Evolutionary conservation across 306 rosid species (phyloP), one percentile per base, ranked within the genome.

Genomic region (Adenanthera pavonina): DNA sequence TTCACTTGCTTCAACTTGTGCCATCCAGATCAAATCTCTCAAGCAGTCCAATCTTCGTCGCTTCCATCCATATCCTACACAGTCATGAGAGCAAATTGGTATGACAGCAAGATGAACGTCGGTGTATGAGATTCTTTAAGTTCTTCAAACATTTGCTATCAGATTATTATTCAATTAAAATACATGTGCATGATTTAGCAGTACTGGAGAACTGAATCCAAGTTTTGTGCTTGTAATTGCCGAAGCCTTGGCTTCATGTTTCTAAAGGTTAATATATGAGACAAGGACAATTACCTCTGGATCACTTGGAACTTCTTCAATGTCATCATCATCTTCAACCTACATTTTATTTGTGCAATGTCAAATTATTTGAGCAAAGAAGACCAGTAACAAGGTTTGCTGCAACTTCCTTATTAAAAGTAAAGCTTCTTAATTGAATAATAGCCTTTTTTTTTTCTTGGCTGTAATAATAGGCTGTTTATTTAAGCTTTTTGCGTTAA

Each of bases 11-110:
- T 38, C 69, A 30, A 69, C 35, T 71, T 75, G 70, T 70, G 25
- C 25, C 16, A 59, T 61, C 72, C 41, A 30, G 66, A 79, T 79
- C 51, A 62, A 9, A 33, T 30, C 30, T 41, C 82, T 91, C 84
- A 92, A 64, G 84, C 89, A 68, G 87, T 64, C 97, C 97, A 91
- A 56, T 92, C 97, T 75, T 91, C 95, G 75, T 92, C 95, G n/a
- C 88, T 90, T 79, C 41, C 88, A 79, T 83, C 44, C 20, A 57
- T 19, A 86, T 80, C 90, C 97, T 92, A 79, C 43, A 81, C 48
- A 48, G 8, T 83, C 34, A 65, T 60, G 36, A 30, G 17, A 60
- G 40, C 38, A 52, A 66, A 72, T 66, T n/a, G 64, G 51, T 19
- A 35, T 10, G 80, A 69, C 41, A 35, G 8, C 54, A 60, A 76